Base-by-base conservation (phyloP, 1,284 basidiomycete species). In the Ustilago nuda region DNA sequence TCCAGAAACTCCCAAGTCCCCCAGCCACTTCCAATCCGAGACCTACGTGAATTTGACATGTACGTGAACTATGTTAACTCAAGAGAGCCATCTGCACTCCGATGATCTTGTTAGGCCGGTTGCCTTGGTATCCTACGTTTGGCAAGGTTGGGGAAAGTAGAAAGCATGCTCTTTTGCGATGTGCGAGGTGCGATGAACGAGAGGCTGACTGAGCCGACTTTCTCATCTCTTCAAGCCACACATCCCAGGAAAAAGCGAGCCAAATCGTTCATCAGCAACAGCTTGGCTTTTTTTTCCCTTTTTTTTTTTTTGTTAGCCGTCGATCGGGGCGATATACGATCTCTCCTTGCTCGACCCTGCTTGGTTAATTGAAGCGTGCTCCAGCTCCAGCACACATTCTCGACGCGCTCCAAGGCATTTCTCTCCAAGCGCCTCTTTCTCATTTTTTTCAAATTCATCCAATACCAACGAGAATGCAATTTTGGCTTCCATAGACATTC, bases 391-490 rank as follows among this genome's bases (percentile, higher is more conserved):
- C 45, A 48, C 45, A 45, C 56, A 57, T 58, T 58, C 56, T 58
- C 46, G 46, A 58, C 45, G 56, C 56, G 56, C 56, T 45, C 56
- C 45, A 23, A 48, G 45, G 45, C 45, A 27, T 41, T 41, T 41
- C 17, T 15, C 39, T 41, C 39, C 39, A 15, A 41, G 39, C 39
- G 39, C 39, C 39, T 48, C 45, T 8, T 23, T 23, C 23, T 23
- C 23, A 23, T 23, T 23, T 23, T 48, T 48, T 48, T 48, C 23
- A 27, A 48, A 48, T 23, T 48, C 39, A 41, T 41, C 39, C 12
- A 41, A 11, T 3, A 27, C 19, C n/a, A 27, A 15, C 45, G 23
- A 19, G n/a, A 48, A 48, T 48, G 8, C 45, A 48, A 48, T 9
- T 23, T 23, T 9, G 7, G 8, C 8, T 19, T 1, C n/a, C n/a